Percentiles rank a stretch among this genome's conserved stretches.
phyloP scores from a whole-genome alignment of 108 stramenopile genomes.

The Cylindrotheca fusiformis region DNA sequence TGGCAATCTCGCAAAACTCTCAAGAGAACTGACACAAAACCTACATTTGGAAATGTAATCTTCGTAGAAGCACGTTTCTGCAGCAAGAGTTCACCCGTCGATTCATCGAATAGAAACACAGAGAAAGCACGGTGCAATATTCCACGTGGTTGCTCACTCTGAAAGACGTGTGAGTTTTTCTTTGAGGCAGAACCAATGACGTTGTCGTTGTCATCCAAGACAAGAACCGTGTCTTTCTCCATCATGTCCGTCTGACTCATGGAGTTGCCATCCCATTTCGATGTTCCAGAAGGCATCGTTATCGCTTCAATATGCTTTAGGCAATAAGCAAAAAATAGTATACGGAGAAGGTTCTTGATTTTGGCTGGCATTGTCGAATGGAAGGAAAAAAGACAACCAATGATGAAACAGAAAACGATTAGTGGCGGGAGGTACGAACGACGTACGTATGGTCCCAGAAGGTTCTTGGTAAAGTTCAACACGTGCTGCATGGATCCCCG shows the following conservation, averaged over 20 bases:
- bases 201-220: slow-evolving; percentile 70
- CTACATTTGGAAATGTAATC: slow-evolving; percentile 96
- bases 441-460: too few species aligned
- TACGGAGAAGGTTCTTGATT: too few species aligned
- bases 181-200: slow-evolving; percentile 81
- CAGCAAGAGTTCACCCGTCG: slow-evolving; percentile 83
- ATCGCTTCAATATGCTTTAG: too few species aligned
- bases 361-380: too few species aligned
- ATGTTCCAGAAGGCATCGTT: slow-evolving; percentile 14
- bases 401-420: too few species aligned
- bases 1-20: background rate
- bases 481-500: too few species aligned
- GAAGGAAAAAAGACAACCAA: too few species aligned
- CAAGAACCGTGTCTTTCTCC: slow-evolving; percentile 84
- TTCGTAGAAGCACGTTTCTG: slow-evolving; percentile 94
- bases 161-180: slow-evolving; percentile 67
- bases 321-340: too few species aligned
- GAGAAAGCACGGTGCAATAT: slow-evolving; percentile 98
- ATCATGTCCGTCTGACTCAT: slow-evolving; percentile 82
- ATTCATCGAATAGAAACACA: slow-evolving; percentile 94
- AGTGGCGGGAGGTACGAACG: too few species aligned
- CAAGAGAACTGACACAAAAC: background rate
- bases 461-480: too few species aligned
- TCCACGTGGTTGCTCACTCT: slow-evolving; percentile 57
- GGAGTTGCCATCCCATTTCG: slow-evolving; percentile 61